Percentiles rank a stretch among this genome's conserved stretches.
These are phyloP conservation scores for Taphrina deformans DNA, from an alignment of 1,139 yeast genomes.

Conservation along the genomic window DNA sequence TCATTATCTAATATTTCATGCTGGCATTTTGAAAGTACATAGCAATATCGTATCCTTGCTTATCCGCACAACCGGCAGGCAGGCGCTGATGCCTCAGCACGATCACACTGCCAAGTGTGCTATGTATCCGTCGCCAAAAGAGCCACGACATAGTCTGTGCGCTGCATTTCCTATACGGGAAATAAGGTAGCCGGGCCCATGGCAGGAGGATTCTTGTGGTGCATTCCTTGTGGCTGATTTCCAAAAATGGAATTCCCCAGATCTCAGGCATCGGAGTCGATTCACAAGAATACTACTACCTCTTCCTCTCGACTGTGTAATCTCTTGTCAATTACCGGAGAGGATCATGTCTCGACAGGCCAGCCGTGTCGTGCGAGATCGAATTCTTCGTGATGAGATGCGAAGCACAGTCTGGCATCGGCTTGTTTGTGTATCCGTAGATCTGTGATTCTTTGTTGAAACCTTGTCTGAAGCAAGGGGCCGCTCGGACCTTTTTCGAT, in stretches of 20 bases:
- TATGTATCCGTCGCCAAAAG: neutral
- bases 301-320: too few relatives aligned
- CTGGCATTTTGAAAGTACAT: conserved; percentile 8
- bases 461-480: conserved; percentile 11
- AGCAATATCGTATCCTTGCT: neutral
- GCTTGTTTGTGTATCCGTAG: neutral
- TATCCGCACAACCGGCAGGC: neutral
- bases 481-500: neutral
- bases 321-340: too few relatives aligned
- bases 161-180: too few relatives aligned
- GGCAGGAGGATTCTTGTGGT: neutral
- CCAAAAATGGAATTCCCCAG: neutral
- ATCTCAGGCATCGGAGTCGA: too few relatives aligned
- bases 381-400: too few relatives aligned
- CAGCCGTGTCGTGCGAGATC: too few relatives aligned
- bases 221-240: neutral
- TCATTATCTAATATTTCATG: neutral
- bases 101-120: neutral
- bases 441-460: conserved; percentile 1
- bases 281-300: too few relatives aligned
- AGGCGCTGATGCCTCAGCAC: neutral
- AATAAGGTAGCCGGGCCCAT: neutral
- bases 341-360: too few relatives aligned
- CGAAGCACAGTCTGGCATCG: too few relatives aligned
- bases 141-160: neutral